These are phyloP conservation scores for Colletotrichum cuscutae DNA, from an alignment of 2,329 filamentous ascomycete species.

Conservation along the genomic window DNA sequence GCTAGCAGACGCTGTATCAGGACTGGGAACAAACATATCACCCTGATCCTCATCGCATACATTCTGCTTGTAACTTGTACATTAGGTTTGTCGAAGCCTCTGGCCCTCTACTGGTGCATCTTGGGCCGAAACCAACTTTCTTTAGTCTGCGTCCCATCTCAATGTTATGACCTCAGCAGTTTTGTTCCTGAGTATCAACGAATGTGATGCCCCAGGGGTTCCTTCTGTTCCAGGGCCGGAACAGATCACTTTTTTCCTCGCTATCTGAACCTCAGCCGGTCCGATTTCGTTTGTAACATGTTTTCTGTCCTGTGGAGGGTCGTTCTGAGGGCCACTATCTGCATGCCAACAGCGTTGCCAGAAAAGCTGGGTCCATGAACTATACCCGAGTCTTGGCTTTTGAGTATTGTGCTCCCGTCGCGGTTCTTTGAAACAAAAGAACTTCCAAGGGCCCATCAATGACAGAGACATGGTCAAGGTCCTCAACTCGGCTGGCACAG, in stretches of 20 bases:
- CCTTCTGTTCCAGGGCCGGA: slow-evolving; percentile 34
- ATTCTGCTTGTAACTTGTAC: slow-evolving; percentile 25
- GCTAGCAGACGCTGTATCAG: neutral
- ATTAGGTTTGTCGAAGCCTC: slow-evolving; percentile 12
- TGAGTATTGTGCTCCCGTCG: neutral
- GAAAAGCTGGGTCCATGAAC: slow-evolving; percentile 20
- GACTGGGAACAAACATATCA: neutral
- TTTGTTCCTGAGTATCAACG: slow-evolving; percentile 43
- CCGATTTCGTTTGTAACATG: slow-evolving; percentile 38
- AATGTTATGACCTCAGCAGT: slow-evolving; percentile 45
- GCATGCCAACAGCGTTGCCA: slow-evolving; percentile 38
- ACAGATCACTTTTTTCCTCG: slow-evolving; percentile 35
- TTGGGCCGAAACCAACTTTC: neutral
- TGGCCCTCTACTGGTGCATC: neutral
- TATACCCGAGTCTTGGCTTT: neutral
- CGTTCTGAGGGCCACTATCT: slow-evolving; percentile 38
- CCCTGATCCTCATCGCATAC: neutral
- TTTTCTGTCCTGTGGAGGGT: slow-evolving; percentile 37
- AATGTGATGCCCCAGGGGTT: slow-evolving; percentile 43
- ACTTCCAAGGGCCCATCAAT: slow-evolving; percentile 2
- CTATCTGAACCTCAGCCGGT: slow-evolving; percentile 36
- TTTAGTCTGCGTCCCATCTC: slow-evolving; percentile 39
- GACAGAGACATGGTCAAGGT: slow-evolving; percentile 1
- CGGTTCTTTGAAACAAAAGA: neutral
- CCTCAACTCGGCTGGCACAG: neutral